Conservation (phyloP, 805 yeast species). For the Hanseniaspora vineae region DNA sequence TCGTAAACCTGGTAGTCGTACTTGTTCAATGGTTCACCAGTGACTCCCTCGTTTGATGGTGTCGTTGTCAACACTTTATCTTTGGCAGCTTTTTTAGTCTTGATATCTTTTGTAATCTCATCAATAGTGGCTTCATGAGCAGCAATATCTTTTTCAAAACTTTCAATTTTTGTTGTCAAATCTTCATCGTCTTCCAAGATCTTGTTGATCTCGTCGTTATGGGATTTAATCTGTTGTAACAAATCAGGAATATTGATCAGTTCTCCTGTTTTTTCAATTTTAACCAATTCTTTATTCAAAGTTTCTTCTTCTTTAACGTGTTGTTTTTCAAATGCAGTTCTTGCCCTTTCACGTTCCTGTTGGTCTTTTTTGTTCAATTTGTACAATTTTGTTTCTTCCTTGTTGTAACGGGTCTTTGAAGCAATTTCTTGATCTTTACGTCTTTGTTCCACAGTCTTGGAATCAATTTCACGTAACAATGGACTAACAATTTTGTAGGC, state of each 20-base stretch:
- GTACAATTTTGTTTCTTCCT: constrained; percentile 28
- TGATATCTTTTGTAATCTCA: constrained; percentile 22
- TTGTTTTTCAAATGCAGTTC: constrained; percentile 31
- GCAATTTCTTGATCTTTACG: constrained; percentile 35
- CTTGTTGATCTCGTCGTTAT: constrained; percentile 20
- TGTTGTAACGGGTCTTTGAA: constrained; percentile 24
- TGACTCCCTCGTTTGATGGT: constrained; percentile 17
- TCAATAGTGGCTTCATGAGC: constrained; percentile 25
- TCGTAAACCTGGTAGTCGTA: constrained; percentile 22
- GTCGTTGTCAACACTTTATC: background rate
- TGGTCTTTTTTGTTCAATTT: constrained; percentile 28
- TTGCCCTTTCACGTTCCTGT: constrained; percentile 29
- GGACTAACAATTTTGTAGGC: constrained; percentile 77
- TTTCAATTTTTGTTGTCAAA: constrained; percentile 30
- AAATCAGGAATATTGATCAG: constrained; percentile 2
- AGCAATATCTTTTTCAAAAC: constrained; percentile 23
- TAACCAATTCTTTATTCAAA: constrained; percentile 18
- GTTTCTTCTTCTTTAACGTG: constrained; percentile 16
- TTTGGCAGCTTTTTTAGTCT: background rate
- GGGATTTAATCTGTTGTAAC: constrained; percentile 15
- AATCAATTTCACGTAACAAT: constrained; percentile 58
- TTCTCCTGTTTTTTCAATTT: constrained; percentile 3
- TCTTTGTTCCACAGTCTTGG: constrained; percentile 61
- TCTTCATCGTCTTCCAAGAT: constrained; percentile 29
- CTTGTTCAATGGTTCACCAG: constrained; percentile 21